These are phyloP conservation scores for Scenedesmus sp. DNA, from an alignment of 163 green algal species.

Conservation along the genomic window DNA sequence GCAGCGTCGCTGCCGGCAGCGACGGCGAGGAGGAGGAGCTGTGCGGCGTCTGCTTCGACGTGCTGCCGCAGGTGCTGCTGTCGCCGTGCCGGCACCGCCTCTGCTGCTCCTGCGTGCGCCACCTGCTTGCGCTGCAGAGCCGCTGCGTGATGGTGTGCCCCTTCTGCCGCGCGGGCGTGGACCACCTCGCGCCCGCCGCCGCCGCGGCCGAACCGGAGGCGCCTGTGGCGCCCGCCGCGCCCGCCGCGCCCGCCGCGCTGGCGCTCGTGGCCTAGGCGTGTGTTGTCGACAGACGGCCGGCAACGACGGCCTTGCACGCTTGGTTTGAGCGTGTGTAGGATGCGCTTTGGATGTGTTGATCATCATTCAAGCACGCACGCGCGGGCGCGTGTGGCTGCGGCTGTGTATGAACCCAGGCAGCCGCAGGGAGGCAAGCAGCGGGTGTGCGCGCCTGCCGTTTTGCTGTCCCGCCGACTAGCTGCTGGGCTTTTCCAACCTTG, in stretches of 20 bases:
- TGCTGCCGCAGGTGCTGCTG: not conserved
- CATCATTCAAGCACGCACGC: not conserved
- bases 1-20: constrained; percentile 5
- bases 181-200: not conserved
- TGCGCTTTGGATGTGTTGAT: not conserved
- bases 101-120: constrained; percentile 6
- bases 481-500: constrained; percentile 16
- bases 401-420: too few species aligned
- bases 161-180: constrained; percentile 12
- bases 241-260: too few species aligned
- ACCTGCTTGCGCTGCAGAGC: constrained; percentile 19
- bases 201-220: not conserved
- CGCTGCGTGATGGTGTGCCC: constrained; percentile 29
- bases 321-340: not conserved
- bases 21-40: not conserved
- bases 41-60: constrained; percentile 39
- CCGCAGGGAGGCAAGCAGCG: too few species aligned
- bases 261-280: too few species aligned
- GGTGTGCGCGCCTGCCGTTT: too few species aligned
- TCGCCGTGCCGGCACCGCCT: constrained; percentile 20
- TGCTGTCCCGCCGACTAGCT: too few species aligned
- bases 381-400: constrained; percentile 13
- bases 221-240: not conserved
- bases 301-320: not conserved
- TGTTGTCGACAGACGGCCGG: too few species aligned